phyloP scores from a whole-genome alignment of 2,329 filamentous ascomycete genomes.

The Scytalidium sp. region DNA sequence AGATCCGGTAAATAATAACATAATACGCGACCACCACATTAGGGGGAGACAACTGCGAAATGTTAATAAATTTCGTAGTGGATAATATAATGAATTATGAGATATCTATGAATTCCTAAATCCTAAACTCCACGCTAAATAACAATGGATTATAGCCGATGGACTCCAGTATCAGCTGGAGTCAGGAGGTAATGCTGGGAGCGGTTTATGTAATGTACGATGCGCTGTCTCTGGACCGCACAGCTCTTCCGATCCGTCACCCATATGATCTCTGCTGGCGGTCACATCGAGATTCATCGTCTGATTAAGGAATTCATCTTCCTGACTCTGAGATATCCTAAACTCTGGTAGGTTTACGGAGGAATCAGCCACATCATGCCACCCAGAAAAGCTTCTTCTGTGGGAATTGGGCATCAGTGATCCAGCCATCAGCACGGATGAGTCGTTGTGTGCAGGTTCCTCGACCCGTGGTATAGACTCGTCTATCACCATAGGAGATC shows the following conservation, averaged over 20 bases:
- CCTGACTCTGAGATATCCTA: too few species aligned
- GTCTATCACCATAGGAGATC: not conserved
- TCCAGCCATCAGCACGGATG: not conserved
- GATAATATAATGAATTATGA: too few species aligned
- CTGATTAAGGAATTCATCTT: too few species aligned
- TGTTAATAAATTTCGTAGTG: too few species aligned
- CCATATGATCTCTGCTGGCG: not conserved
- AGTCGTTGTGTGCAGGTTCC: not conserved
- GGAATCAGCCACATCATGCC: not conserved
- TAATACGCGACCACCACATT: not conserved
- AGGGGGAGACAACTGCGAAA: too few species aligned
- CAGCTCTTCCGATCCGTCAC: too few species aligned
- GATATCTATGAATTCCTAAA: not conserved
- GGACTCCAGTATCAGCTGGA: not conserved
- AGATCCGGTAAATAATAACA: too few species aligned
- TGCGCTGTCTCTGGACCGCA: too few species aligned
- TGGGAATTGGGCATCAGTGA: not conserved
- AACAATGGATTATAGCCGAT: not conserved
- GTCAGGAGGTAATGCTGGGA: constrained; percentile 14
- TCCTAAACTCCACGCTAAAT: constrained; percentile 11
- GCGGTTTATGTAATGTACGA: constrained; percentile 13
- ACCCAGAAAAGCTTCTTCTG: not conserved
- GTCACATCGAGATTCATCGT: too few species aligned
- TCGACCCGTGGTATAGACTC: not conserved
- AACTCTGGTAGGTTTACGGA: not conserved